Evolutionary conservation across 345 rosid genomes (phyloP), one percentile per base, ranked within the genome.

Genomic region (Brassica juncea): DNA sequence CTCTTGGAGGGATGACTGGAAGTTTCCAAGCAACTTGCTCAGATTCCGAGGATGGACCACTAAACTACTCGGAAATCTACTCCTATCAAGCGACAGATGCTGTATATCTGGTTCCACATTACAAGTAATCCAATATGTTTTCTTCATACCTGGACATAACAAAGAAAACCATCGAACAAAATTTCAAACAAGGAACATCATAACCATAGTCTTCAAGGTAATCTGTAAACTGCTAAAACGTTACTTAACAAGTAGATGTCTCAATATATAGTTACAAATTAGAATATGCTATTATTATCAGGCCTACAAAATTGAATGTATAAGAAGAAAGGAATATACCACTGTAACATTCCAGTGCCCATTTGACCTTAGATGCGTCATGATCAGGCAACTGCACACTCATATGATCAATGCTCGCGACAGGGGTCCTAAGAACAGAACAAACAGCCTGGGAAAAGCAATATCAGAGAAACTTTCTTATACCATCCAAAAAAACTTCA

Each of bases 1-100:
- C 88, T 91, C 99, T 81, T 90, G 98, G 81, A 95, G 99, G 72
- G 98, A 90, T 82, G 98, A 88, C 80, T 93, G 99, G 81, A 95
- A 95, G 84, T 91, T 93, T 37, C 85, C 88, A n/a, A 93, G 93
- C 86, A 93, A 83, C 84, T 91, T 90, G 83, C 84, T 93, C 70
- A 95, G 84, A 78, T 85, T 97, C 54, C 89, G 91, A 73, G 99
- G 99, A 82, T 92, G 90, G 64, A 88, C 97, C 32, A 87, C 90
- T 54, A 93, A 81, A 82, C 80, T 81, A 84, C 97, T 93, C 0
- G 90, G 90, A 77, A 86, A 91, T 76, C 84, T 87, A 77, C 82
- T 78, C 84, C 87, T 91, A 77, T 95, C 99, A 81, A 95, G 98
- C 47, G 97, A 89, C 57, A 95, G 81, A 69, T 89, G 91, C 66